Base-by-base conservation (phyloP, 495 filamentous ascomycete species). In the Neurospora discreta region DNA sequence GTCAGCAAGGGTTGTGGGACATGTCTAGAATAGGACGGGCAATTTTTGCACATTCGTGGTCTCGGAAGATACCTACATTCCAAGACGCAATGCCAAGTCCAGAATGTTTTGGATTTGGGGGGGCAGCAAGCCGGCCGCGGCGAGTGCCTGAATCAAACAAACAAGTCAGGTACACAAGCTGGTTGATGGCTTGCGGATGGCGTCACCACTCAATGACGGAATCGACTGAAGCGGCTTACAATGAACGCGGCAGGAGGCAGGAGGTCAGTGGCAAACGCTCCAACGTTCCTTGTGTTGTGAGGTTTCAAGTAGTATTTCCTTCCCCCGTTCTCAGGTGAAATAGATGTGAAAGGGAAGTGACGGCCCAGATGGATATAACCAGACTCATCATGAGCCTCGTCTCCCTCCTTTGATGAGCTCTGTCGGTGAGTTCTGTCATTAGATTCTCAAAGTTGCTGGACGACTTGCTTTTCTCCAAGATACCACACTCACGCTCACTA, bases 401-500 rank as follows among this genome's bases (percentile, higher is more conserved):
- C 23, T 15, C 15, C 3, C 26, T 60, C 26, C 6, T 33, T 60
- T 33, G 52, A 16, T 16, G 26, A 60, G 6, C 44, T 52, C 44
- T 52, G 20, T 52, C 44, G 26, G 20, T 26, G 46, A 26, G 44
- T 13, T 52, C 8, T 46, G n/a, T 23, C 20, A 5, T 58, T 23
- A 5, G 9, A 5, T 58, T 58, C 52, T 9, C 26, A 60, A 60
- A 30, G 26, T 60, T 60, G 52, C 52, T 60, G 23, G 26, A 33
- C 52, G 18, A 60, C 26, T 60, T 6, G 52, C 52, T 60, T 9
- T 8, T 71, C 26, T 39, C 69, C 74, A 71, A 72, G 46, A 67
- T 80, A 10, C 33, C 43, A 73, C 52, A 60, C 52, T 60, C 52
- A 18, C 52, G 52, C 52, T 60, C 52, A 16, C 33, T 60, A 18